Evolutionary conservation across 1,139 yeast genomes (phyloP).

Genomic region (Suhomyces guaymorum): DNA sequence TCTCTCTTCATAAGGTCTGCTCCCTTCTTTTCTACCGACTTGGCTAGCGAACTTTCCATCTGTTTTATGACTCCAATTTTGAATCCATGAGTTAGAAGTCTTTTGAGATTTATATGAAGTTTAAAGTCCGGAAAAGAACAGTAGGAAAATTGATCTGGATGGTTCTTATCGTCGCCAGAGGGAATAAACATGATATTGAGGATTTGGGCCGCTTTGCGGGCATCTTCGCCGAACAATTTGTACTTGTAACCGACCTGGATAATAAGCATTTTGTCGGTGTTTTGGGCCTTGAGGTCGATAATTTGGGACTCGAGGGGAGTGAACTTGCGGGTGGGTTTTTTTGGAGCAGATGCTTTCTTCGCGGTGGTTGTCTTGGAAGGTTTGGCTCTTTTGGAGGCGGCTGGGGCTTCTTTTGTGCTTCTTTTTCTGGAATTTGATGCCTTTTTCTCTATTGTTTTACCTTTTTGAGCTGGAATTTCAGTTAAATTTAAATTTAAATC

Average conservation of each 20-base stretch:
- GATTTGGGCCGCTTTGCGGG: conserved; percentile 62
- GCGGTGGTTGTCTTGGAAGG: neutral
- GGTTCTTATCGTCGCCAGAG: conserved; percentile 51
- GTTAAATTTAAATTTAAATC: too few relatives aligned
- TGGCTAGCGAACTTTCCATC: conserved; percentile 75
- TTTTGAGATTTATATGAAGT: conserved; percentile 70
- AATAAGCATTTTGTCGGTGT: conserved; percentile 70
- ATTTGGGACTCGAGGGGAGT: conserved; percentile 86
- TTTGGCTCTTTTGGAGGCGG: neutral
- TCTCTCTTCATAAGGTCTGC: conserved; percentile 63
- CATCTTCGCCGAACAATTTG: conserved; percentile 84
- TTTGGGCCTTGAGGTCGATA: conserved; percentile 55
- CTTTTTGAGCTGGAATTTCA: neutral
- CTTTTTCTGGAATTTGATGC: conserved; percentile 8
- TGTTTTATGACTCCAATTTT: conserved; percentile 91
- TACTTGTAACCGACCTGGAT: conserved; percentile 91
- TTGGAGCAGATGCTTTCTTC: conserved; percentile 1
- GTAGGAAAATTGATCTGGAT: conserved; percentile 65
- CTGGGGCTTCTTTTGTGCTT: conserved; percentile 1
- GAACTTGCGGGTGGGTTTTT: conserved; percentile 16
- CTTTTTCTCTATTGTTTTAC: too few relatives aligned
- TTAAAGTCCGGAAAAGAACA: conserved; percentile 82
- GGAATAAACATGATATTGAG: conserved; percentile 72
- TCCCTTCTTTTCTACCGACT: conserved; percentile 46
- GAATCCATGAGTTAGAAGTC: conserved; percentile 59